Base-by-base conservation (phyloP, 129 eudicot species). In the Gnaphalium uliginosum region DNA sequence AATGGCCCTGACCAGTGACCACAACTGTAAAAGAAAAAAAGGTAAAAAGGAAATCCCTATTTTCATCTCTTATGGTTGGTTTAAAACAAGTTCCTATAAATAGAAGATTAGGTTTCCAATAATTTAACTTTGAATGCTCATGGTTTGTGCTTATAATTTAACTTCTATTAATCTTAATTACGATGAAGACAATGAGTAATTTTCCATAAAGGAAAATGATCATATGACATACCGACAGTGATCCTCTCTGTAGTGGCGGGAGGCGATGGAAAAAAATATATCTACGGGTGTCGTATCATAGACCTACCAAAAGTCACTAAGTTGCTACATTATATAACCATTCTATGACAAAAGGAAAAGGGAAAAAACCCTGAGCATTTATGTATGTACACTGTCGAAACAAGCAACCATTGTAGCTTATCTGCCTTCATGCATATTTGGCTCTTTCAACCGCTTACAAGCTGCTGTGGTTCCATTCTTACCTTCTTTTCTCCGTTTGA, bases 401-500 rank as follows among this genome's bases (percentile, higher is more conserved):
- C 21, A 72, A 39, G 25, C 25, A 64, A 43, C 48, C 39, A 66
- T 37, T 59, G 39, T 4, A 51, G n/a, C 39, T 48, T n/a, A 72
- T 77, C 84, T 81, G 72, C 67, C 59, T 6, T 69, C 69, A 54
- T 66, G 88, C 68, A 53, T 66, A 41, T 77, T 68, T 18, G 78
- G 87, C 70, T 76, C 79, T 88, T 85, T 87, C 7, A 83, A 67
- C 29, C 65, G 81, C 78, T 81, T 85, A 74, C 87, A 61, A 73
- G 82, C 79, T 24, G 60, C 77, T 75, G 68, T 78, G 0, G 41
- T 70, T 66, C 75, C 87, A 23, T 73, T 30, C 23, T 63, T 48
- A 4, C 59, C 81, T 56, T 77, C 86, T 23, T 72, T 81, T 69
- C 63, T 78, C 66, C 92, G 76, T 74, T 89, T 89, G 81, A 76